Evolutionary conservation across 768 basidiomycete genomes (phyloP), one percentile per base, ranked within the genome.

Genomic region (Psilocybe cubensis): DNA sequence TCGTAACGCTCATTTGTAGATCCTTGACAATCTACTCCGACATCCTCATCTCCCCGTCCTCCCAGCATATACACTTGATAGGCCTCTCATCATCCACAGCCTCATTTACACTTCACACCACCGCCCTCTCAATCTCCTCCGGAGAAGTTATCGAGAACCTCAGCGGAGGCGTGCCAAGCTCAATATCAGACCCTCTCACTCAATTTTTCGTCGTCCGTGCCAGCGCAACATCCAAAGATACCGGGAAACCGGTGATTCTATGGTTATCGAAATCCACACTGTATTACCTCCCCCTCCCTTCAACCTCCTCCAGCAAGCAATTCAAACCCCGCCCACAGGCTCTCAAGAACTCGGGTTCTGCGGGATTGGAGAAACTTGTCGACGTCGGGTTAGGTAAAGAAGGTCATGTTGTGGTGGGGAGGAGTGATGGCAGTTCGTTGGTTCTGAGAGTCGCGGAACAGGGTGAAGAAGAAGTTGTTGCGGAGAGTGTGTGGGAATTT

Each of bases 101-200:
- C 1, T 76, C 86, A 0, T 85, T 87, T 64, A 87, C 87, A 12
- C 72, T 96, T 1, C 86, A 90, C 54, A 76, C 91, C 60, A 82
- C 85, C 20, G 76, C 86, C 1, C 73, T 96, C 6, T 78, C 84
- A 47, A 66, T 85, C 0, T 52, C 69, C 2, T 83, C 80, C 3
- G 90, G 88, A 3, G 72, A 79, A 35, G 60, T 86, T 20, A 63
- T 88, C 52, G 66, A 76, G 11, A 78, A n/a, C n/a, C n/a, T n/a
- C n/a, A n/a, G 71, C 21, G 75, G 73, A 1, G 75, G 83, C 55
- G 71, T 94, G 29, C 82, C 86, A 12, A 88, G 88, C 3, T 74
- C 64, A 54, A 72, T 81, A 50, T 52, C 63, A 33, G 64, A 75
- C 45, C 73, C 76, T 0, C 61, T 70, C 7, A 56, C 66, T 18